A percentile compares a stretch with the other conserved stretches of the same genome.
These are phyloP conservation scores for Multifurca ochricompacta DNA, from an alignment of 768 basidiomycete genomes.

Conservation along the genomic window DNA sequence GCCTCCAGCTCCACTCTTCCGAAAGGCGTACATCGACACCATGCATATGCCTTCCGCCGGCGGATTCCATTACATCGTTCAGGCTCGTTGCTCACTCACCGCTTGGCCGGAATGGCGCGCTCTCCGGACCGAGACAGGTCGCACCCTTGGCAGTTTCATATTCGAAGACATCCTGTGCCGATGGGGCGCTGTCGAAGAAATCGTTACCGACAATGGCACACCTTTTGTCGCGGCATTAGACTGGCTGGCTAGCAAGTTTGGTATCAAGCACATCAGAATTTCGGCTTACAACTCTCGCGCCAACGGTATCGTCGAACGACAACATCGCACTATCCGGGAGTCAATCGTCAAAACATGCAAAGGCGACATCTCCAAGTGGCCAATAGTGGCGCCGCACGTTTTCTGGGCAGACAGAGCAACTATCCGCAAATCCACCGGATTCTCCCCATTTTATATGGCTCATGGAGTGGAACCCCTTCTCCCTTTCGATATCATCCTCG, in stretches of 20 bases:
- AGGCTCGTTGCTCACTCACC: background rate
- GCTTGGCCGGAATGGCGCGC: background rate
- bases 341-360: conserved; percentile 29
- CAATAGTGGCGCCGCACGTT: conserved; percentile 19
- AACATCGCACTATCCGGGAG: conserved; percentile 19
- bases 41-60: background rate
- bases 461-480: conserved; percentile 20
- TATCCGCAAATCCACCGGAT: conserved; percentile 24
- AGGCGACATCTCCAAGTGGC: conserved; percentile 31
- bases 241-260: conserved; percentile 18
- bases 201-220: too few relatives aligned
- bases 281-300: too few relatives aligned
- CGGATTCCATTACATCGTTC: background rate
- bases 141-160: background rate
- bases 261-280: conserved; percentile 34
- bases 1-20: background rate
- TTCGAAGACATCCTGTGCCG: too few relatives aligned
- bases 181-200: too few relatives aligned
- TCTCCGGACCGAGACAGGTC: background rate
- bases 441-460: conserved; percentile 25
- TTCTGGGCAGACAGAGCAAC: conserved; percentile 36
- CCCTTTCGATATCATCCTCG: too few relatives aligned
- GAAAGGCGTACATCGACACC: background rate
- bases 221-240: background rate
- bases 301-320: conserved; percentile 31